Conservation (phyloP, 805 yeast genomes). For the Torulaspora franciscae region DNA sequence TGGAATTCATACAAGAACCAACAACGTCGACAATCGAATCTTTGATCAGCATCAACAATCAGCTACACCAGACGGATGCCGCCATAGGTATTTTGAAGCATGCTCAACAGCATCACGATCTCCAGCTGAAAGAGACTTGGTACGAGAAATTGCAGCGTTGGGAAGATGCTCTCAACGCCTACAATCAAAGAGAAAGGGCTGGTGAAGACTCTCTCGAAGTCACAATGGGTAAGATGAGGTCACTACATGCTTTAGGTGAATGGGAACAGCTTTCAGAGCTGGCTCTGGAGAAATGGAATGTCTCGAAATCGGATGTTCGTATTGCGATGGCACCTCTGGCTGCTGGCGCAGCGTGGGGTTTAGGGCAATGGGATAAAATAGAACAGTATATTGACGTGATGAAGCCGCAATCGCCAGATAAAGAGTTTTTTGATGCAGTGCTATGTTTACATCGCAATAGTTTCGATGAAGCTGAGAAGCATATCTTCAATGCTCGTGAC, state of each 20-base stretch:
- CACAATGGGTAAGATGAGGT: conserved; percentile 96
- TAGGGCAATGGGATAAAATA: conserved; percentile 95
- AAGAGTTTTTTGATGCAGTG: conserved; percentile 91
- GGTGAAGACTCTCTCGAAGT: conserved; percentile 68
- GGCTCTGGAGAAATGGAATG: conserved; percentile 81
- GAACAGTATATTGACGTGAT: conserved; percentile 84
- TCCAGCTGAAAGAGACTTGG: conserved; percentile 96
- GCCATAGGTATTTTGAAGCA: conserved; percentile 95
- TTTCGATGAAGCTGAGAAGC: conserved; percentile 72
- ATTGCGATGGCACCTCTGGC: conserved; percentile 93
- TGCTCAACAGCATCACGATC: conserved; percentile 84
- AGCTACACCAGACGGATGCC: conserved; percentile 93
- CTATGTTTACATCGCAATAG: conserved; percentile 79
- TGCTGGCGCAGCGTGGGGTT: conserved; percentile 98
- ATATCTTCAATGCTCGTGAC: conserved; percentile 82
- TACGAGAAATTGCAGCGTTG: conserved; percentile 93
- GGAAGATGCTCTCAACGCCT: conserved; percentile 95
- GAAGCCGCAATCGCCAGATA: conserved; percentile 89
- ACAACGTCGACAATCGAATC: conserved; percentile 89
- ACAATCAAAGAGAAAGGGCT: conserved; percentile 64
- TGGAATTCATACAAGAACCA: conserved; percentile 91
- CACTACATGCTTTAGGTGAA: conserved; percentile 96
- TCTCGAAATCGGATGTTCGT: conserved; percentile 64
- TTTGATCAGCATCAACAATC: conserved; percentile 86
- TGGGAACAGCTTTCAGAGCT: conserved; percentile 90